Evolutionary conservation across 108 stramenopile genomes (phyloP).

Genomic region (Cyclotella distinguenda): DNA sequence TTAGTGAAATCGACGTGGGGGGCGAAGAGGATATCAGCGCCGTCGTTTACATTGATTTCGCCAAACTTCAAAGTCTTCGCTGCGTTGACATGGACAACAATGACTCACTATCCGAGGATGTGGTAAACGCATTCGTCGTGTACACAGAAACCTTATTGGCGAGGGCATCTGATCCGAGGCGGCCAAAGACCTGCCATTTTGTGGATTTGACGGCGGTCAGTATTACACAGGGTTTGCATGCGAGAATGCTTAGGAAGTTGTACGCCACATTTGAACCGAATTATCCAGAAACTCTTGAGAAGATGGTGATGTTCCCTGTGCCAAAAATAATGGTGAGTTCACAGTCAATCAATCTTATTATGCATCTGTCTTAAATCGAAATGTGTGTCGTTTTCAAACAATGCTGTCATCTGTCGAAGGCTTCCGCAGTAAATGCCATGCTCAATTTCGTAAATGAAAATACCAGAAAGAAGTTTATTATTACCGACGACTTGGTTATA

Average conservation of each 20-base stretch:
- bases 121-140: constrained; percentile 76
- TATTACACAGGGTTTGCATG: constrained; percentile 66
- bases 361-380: too few species aligned
- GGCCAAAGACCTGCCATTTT: constrained; percentile 67
- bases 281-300: constrained; percentile 70
- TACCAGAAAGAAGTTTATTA: constrained; percentile 78
- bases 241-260: constrained; percentile 62
- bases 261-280: constrained; percentile 78
- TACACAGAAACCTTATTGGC: constrained; percentile 75
- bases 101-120: constrained; percentile 52
- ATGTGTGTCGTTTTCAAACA: too few species aligned
- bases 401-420: constrained; percentile 5
- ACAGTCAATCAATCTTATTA: not conserved
- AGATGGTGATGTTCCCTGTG: constrained; percentile 85
- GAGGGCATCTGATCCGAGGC: constrained; percentile 59
- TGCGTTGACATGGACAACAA: constrained; percentile 25
- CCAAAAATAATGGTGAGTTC: constrained; percentile 46
- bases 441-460: constrained; percentile 82
- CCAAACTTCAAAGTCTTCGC: constrained; percentile 55
- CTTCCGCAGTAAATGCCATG: constrained; percentile 55
- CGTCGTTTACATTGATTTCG: constrained; percentile 80
- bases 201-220: constrained; percentile 75
- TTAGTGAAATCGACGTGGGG: constrained; percentile 63
- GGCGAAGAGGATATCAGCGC: constrained; percentile 43
- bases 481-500: constrained; percentile 68